Conservation (phyloP, 2,329 filamentous ascomycete species). For the Albophoma yamanashiensis region DNA sequence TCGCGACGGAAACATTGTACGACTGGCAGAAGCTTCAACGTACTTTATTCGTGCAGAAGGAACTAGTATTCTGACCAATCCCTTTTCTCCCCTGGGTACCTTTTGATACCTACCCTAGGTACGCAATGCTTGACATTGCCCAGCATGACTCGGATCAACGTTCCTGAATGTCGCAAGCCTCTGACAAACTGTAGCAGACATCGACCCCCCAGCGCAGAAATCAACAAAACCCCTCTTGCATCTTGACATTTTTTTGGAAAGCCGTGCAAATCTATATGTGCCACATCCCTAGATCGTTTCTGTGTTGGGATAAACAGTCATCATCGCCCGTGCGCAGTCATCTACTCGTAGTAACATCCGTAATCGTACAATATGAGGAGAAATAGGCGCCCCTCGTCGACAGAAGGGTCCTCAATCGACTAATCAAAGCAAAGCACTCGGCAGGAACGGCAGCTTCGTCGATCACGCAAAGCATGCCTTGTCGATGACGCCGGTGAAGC, state of each 20-base stretch:
- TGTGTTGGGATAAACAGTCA: neutral
- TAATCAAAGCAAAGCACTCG: neutral
- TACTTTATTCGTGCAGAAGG: neutral
- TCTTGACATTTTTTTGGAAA: too few species aligned
- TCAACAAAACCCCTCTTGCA: too few species aligned
- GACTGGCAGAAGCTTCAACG: neutral
- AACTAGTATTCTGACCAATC: neutral
- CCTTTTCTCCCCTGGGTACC: neutral
- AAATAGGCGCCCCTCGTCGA: neutral
- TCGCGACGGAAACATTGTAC: neutral
- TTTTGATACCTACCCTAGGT: neutral
- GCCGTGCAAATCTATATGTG: neutral
- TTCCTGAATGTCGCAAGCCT: too few species aligned
- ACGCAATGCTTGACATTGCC: neutral
- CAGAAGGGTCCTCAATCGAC: neutral
- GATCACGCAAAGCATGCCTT: neutral
- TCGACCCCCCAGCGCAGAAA: neutral
- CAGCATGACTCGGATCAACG: neutral
- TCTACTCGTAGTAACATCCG: neutral
- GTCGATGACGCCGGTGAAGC: conserved; percentile 26
- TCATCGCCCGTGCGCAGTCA: neutral
- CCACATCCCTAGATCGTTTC: neutral
- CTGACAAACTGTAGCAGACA: neutral
- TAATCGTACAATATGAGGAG: neutral
- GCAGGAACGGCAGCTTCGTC: neutral